phyloP scores from a whole-genome alignment of 1,284 basidiomycete species.

The Rhizoctonia solani region DNA sequence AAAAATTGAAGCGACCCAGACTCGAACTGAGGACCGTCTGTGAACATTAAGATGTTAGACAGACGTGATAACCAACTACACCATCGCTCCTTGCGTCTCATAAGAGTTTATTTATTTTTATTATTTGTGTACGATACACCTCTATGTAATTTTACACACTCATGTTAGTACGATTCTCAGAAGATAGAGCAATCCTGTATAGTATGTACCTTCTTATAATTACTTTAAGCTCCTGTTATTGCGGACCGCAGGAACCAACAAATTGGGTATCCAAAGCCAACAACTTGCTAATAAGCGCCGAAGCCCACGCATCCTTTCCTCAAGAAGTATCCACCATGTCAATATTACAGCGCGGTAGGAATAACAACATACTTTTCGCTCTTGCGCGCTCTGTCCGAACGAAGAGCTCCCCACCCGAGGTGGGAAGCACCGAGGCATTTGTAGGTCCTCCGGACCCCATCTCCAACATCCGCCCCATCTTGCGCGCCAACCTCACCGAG shows the following conservation, averaged over 20 bases:
- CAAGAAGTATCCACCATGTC: no score
- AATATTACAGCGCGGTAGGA: no score
- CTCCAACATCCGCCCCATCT: constrained; percentile 69
- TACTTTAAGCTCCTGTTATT: no score
- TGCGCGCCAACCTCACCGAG: not conserved
- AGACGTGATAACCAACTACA: constrained; percentile 36
- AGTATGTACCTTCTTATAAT: not conserved
- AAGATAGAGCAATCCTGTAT: no score
- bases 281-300: no score
- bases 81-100: constrained; percentile 26
- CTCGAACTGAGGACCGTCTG: constrained; percentile 36
- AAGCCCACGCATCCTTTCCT: no score
- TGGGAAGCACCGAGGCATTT: constrained; percentile 42
- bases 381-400: constrained; percentile 15
- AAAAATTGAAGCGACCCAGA: constrained; percentile 35
- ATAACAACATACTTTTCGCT: no score
- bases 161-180: no score
- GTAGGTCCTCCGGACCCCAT: constrained; percentile 73
- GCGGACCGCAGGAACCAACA: no score
- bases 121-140: not conserved
- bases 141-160: no score
- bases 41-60: constrained; percentile 29
- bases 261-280: no score
- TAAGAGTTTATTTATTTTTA: not conserved
- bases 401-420: not conserved